These are phyloP conservation scores for Cryphonectria naterciae DNA, from an alignment of 2,329 filamentous ascomycete genomes.

Conservation along the genomic window DNA sequence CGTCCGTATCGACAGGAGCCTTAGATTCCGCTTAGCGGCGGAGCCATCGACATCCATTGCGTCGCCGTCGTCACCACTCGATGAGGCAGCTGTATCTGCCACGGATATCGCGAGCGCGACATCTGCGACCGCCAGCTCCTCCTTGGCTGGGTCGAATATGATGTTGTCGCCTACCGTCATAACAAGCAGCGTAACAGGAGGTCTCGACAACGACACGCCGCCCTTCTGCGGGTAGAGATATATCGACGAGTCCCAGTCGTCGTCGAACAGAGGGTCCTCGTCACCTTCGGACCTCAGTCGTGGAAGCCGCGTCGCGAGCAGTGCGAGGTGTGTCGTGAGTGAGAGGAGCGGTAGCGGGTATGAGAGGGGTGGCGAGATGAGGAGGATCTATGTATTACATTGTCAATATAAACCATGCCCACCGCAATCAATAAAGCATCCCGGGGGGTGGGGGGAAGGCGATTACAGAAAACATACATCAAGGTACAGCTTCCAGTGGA, in stretches of 20 bases:
- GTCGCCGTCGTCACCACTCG: constrained; percentile 32
- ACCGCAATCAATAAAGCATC: not conserved
- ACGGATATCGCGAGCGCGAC: constrained; percentile 85
- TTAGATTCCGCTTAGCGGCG: constrained; percentile 49
- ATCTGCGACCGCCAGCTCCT: constrained; percentile 93
- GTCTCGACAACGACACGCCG: constrained; percentile 51
- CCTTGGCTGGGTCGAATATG: constrained; percentile 89
- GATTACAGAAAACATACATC: constrained; percentile 66
- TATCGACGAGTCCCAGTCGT: constrained; percentile 89
- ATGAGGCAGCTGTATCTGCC: constrained; percentile 47
- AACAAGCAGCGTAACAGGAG: constrained; percentile 88
- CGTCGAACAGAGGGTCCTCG: constrained; percentile 96
- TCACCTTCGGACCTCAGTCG: constrained; percentile 85
- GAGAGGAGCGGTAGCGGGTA: constrained; percentile 93
- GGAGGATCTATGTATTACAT: constrained; percentile 69
- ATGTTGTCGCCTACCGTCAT: constrained; percentile 85
- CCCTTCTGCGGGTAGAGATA: constrained; percentile 70
- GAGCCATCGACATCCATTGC: constrained; percentile 47
- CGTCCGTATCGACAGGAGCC: constrained; percentile 70
- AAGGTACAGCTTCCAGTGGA: constrained; percentile 95
- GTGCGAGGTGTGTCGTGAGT: constrained; percentile 89
- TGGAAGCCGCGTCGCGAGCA: constrained; percentile 84
- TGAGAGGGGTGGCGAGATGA: constrained; percentile 89
- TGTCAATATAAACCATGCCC: constrained; percentile 21
- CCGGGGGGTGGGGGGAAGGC: constrained; percentile 11